phyloP scores from a whole-genome alignment of 805 yeast species.

The Teunomyces atbi region DNA sequence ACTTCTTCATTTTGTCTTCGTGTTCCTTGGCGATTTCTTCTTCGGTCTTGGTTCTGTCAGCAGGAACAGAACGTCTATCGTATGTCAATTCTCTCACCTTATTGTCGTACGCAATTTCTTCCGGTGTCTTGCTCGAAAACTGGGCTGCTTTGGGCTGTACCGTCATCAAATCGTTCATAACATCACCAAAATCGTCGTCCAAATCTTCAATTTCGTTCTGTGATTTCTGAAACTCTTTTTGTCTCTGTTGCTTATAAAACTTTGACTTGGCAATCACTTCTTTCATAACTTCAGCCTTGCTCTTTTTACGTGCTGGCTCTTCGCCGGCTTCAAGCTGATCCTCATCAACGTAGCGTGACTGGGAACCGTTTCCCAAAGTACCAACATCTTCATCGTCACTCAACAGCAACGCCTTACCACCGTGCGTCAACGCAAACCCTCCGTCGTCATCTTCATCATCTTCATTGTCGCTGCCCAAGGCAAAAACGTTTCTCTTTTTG shows the following conservation, averaged over 20 bases:
- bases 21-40: slow-evolving; percentile 66
- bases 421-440: slow-evolving; percentile 66
- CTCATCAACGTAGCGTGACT: slow-evolving; percentile 37
- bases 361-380: slow-evolving; percentile 23
- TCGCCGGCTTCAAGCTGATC: slow-evolving; percentile 28
- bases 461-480: slow-evolving; percentile 73
- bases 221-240: slow-evolving; percentile 56
- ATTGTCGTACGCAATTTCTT: slow-evolving; percentile 57
- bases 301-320: slow-evolving; percentile 59
- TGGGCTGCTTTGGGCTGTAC: slow-evolving; percentile 19
- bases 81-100: slow-evolving; percentile 64
- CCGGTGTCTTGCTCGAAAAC: slow-evolving; percentile 35
- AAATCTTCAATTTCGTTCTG: slow-evolving; percentile 63
- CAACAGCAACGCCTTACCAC: slow-evolving; percentile 63
- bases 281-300: slow-evolving; percentile 82
- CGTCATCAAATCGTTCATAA: slow-evolving; percentile 53
- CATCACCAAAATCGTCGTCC: slow-evolving; percentile 71
- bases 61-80: slow-evolving; percentile 76
- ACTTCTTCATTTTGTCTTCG: slow-evolving; percentile 54
- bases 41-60: slow-evolving; percentile 76
- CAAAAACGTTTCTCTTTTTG: slow-evolving; percentile 48
- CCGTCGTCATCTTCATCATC: slow-evolving; percentile 50
- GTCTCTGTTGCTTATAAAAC: slow-evolving; percentile 73
- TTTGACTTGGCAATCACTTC: slow-evolving; percentile 83
- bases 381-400: slow-evolving; percentile 52